These are phyloP conservation scores for Colletotrichum sp. DNA, from an alignment of 2,329 filamentous ascomycete species.

Conservation along the genomic window DNA sequence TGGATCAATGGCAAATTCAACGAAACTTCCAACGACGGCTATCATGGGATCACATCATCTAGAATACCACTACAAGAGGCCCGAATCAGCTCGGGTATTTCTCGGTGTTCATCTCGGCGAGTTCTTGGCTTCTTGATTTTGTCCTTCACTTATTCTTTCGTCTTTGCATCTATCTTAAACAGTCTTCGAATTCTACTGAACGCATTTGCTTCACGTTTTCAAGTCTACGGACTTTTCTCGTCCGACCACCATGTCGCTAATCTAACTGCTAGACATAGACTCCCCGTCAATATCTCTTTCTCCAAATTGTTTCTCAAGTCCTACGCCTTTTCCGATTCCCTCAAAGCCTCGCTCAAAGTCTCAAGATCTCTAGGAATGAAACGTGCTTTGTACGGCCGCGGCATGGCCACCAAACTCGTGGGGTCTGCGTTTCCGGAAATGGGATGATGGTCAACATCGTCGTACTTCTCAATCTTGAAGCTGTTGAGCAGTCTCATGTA, in stretches of 20 bases:
- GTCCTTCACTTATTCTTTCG: background rate
- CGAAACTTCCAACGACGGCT: rapidly evolving
- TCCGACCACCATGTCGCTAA: background rate
- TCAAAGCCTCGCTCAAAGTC: background rate
- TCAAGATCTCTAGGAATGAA: conserved; percentile 55
- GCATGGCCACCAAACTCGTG: conserved; percentile 66
- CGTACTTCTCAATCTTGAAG: conserved; percentile 62
- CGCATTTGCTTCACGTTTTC: background rate
- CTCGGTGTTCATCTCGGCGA: background rate
- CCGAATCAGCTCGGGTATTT: background rate
- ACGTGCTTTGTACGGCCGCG: conserved; percentile 59
- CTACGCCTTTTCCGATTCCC: background rate
- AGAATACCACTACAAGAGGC: too few relatives aligned
- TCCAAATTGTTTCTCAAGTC: too few relatives aligned
- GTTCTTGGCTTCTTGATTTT: rapidly evolving
- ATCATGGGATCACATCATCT: background rate
- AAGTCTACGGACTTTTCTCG: background rate
- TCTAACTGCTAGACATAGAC: background rate
- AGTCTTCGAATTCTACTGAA: background rate
- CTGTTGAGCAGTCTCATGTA: conserved; percentile 67
- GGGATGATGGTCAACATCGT: conserved; percentile 63
- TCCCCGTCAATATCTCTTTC: background rate
- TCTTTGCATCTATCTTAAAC: too few relatives aligned
- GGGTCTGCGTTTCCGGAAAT: conserved; percentile 65
- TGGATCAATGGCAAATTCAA: rapidly evolving